These are phyloP conservation scores for Phalaenopsis aphrodite DNA, from an alignment of 106 monocot genomes.

Conservation along the genomic window DNA sequence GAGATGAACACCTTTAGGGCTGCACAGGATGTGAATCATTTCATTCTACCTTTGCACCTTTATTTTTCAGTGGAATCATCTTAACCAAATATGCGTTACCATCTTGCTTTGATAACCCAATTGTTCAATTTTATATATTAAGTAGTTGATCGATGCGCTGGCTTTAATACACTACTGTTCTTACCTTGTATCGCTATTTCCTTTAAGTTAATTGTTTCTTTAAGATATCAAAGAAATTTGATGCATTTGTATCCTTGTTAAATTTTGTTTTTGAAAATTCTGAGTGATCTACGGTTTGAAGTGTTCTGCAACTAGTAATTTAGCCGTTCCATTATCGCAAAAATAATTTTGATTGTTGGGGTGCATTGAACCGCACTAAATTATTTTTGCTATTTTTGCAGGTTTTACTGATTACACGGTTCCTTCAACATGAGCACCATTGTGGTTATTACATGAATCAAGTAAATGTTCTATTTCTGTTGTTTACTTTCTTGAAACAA, in stretches of 20 bases:
- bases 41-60: background rate
- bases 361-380: background rate
- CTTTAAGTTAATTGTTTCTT: no score
- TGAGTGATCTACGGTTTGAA: background rate
- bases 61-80: background rate
- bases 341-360: background rate
- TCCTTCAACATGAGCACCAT: constrained; percentile 98
- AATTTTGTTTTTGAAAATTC: no score
- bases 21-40: no score
- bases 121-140: background rate
- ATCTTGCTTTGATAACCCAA: background rate
- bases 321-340: background rate
- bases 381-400: constrained; percentile 23
- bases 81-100: background rate
- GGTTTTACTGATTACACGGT: constrained; percentile 87
- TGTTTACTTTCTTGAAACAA: background rate
- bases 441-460: constrained; percentile 69
- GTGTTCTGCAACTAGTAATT: background rate
- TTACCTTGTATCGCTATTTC: background rate
- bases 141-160: background rate
- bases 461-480: constrained; percentile 35
- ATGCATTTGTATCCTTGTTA: no score
- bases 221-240: no score
- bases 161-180: background rate
- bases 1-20: no score